These are phyloP conservation scores for Pythium utonaiense DNA, from an alignment of 352 stramenopile species.

Conservation along the genomic window DNA sequence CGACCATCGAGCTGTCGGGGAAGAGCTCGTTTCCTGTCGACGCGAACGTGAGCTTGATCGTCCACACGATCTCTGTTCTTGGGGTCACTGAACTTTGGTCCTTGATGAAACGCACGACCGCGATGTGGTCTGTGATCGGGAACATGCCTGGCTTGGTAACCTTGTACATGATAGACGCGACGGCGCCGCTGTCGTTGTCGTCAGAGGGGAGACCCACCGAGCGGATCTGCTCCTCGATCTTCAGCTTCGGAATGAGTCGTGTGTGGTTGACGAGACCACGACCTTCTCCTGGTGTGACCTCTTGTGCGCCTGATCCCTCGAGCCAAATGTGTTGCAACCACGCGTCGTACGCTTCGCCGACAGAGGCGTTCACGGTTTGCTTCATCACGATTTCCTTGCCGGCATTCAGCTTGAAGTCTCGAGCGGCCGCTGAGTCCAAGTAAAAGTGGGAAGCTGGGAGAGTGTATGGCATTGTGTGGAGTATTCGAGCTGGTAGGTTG, in stretches of 20 bases:
- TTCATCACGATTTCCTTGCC: background rate
- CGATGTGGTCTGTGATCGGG: conserved; percentile 4
- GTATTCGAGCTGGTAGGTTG: too few species aligned
- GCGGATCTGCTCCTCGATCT: conserved; percentile 4
- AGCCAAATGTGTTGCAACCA: conserved; percentile 2
- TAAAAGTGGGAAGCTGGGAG: background rate
- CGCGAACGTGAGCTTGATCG: background rate
- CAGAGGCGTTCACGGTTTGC: background rate
- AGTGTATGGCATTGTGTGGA: too few species aligned
- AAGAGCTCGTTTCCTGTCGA: background rate
- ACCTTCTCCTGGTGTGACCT: background rate
- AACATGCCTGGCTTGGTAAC: background rate
- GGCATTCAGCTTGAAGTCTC: background rate
- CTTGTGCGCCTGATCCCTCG: background rate
- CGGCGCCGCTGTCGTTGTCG: background rate
- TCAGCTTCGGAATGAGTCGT: background rate
- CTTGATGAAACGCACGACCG: conserved; percentile 5
- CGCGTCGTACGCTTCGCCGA: background rate
- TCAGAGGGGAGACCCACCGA: background rate
- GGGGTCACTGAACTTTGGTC: background rate
- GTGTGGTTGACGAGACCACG: conserved; percentile 1
- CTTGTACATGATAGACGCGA: conserved; percentile 1
- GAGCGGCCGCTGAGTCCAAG: background rate
- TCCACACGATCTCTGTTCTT: conserved; percentile 5
- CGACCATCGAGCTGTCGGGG: background rate